Evolutionary conservation across 495 filamentous ascomycete species (phyloP), one percentile per base, ranked within the genome.

Genomic region (Rusavskia elegans): DNA sequence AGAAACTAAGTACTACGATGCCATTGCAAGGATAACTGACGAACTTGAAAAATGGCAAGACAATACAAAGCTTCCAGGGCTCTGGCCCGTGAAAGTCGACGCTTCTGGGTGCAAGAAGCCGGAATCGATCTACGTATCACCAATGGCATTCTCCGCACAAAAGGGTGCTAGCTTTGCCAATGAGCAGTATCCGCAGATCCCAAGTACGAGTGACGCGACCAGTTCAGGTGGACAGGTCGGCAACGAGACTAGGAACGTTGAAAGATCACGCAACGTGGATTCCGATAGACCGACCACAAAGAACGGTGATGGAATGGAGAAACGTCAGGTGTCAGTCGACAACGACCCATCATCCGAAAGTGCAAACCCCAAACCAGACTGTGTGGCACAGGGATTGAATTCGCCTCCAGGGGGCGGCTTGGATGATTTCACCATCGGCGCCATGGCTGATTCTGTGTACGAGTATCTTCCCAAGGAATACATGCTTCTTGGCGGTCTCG

Each of bases 401-500:
- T 55, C 67, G 10, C 65, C 63, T 21, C 60, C 66, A 1, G 49
- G 54, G 44, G 27, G 37, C 23, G 11, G 19, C 32, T 55, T 9
- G 30, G 59, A 63, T 49, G 55, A 54, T 0, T 63, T 63, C 41
- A 54, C 50, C 14, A 75, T 97, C 63, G 93, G 88, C 42, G 88
- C 83, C 51, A 79, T 80, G 65, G 83, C 89, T 51, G 92, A 97
- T 63, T 95, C 87, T 16, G 81, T 86, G 2, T 97, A 96, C 63
- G 92, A 98, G 63, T 98, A 98, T 63, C 74, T 98, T 49, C 84
- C 93, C 23, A 98, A 98, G 62, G 79, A 74, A 55, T 69, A 71
- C 39, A 64, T 75, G 57, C 77, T 98, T 23, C 77, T 97, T 14
- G 93, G 92, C 51, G 93, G 90, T 11, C 67, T 80, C 25, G 82